Evolutionary conservation across 129 eudicot species (phyloP).

Genomic region (Kitagawia praeruptora): DNA sequence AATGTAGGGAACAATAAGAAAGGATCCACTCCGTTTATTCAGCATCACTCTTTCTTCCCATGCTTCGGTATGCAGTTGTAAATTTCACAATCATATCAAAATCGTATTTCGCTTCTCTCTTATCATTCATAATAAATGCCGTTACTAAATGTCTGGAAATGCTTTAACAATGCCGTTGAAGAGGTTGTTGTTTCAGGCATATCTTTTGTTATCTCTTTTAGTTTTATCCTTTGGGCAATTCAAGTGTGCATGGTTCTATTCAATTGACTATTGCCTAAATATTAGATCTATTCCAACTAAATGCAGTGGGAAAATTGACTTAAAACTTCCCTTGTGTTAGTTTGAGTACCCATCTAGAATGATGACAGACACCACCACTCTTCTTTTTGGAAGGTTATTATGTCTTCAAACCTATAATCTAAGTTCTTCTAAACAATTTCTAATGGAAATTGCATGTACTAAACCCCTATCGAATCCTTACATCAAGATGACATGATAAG

Average conservation of each 20-base stretch:
- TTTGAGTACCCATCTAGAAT: neutral
- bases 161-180: neutral
- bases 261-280: neutral
- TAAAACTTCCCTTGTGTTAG: neutral
- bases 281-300: neutral
- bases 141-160: neutral
- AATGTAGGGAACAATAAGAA: constrained; percentile 32
- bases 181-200: neutral
- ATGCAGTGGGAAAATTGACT: neutral
- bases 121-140: neutral
- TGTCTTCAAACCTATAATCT: neutral
- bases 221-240: neutral
- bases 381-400: neutral
- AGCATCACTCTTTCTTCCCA: constrained; percentile 33
- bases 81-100: neutral
- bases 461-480: too few species aligned
- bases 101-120: neutral
- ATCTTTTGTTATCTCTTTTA: neutral
- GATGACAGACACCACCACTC: neutral
- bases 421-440: neutral
- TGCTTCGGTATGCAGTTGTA: constrained; percentile 32
- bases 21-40: constrained; percentile 21
- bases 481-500: neutral
- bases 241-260: neutral
- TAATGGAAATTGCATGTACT: too few species aligned